Percentiles rank a stretch among this genome's conserved stretches.
Evolutionary conservation across 2,329 filamentous ascomycete genomes (phyloP).

Genomic region (Thielaviopsis ethacetica): DNA sequence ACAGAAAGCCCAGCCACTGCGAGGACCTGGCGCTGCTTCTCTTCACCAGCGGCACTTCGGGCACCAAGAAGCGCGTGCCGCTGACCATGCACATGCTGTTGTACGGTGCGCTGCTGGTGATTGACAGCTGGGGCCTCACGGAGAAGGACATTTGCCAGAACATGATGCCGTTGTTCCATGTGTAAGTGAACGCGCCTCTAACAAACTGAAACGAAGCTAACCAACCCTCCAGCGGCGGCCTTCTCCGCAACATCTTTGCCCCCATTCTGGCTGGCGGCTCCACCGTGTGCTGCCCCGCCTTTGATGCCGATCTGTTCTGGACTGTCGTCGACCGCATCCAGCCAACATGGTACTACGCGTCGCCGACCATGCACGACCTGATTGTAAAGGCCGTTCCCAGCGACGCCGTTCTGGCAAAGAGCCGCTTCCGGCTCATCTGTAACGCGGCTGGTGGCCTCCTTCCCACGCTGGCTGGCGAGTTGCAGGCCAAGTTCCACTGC

Average conservation of each 20-base stretch:
- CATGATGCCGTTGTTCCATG: constrained; percentile 43
- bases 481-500: constrained; percentile 34
- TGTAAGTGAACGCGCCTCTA: constrained; percentile 22
- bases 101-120: constrained; percentile 32
- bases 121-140: constrained; percentile 35
- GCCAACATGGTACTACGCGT: constrained; percentile 42
- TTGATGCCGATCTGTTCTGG: constrained; percentile 40
- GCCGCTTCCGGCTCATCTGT: constrained; percentile 34
- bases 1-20: constrained; percentile 21
- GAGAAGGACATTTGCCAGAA: constrained; percentile 34
- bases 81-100: constrained; percentile 33
- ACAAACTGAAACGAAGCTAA: not conserved
- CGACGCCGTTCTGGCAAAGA: constrained; percentile 23
- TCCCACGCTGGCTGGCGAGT: constrained; percentile 30
- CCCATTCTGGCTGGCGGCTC: constrained; percentile 37
- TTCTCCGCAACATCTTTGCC: constrained; percentile 38
- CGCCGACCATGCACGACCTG: constrained; percentile 38
- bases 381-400: constrained; percentile 30
- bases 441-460: constrained; percentile 38
- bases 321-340: constrained; percentile 30
- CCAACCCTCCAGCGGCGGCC: constrained; percentile 25
- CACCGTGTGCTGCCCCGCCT: constrained; percentile 35
- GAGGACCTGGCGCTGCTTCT: constrained; percentile 34
- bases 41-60: constrained; percentile 41
- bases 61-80: constrained; percentile 42